A percentile compares a stretch with the other conserved stretches of the same genome.
Evolutionary conservation across 2,329 filamentous ascomycete species (phyloP).

Genomic region (Mollisiaceae sp.): DNA sequence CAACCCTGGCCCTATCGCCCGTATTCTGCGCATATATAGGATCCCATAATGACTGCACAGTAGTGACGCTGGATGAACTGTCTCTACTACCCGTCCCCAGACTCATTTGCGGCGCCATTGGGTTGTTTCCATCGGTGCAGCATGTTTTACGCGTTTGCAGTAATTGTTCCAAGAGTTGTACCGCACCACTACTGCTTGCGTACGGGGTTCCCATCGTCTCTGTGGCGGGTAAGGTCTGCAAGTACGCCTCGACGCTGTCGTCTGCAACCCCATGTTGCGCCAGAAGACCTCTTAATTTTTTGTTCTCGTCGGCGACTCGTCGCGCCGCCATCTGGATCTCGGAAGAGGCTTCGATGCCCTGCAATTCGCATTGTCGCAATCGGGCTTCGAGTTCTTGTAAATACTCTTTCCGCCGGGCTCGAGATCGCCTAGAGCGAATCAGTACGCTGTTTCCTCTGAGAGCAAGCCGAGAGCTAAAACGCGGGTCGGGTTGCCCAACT

Average conservation of each 20-base stretch:
- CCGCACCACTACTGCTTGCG: constrained; percentile 26
- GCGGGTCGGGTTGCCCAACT: too few relatives aligned
- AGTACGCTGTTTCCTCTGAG: neutral
- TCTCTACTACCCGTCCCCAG: constrained; percentile 25
- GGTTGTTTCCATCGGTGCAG: constrained; percentile 28
- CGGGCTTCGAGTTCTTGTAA: constrained; percentile 71
- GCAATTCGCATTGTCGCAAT: constrained; percentile 65
- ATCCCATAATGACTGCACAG: constrained; percentile 36
- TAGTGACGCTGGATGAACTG: constrained; percentile 36
- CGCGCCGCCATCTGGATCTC: constrained; percentile 75
- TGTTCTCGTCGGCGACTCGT: constrained; percentile 73
- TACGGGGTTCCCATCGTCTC: constrained; percentile 24
- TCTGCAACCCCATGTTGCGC: constrained; percentile 61
- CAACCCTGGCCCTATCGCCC: constrained; percentile 4
- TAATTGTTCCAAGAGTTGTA: constrained; percentile 38
- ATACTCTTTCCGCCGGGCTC: constrained; percentile 76
- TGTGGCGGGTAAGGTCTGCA: constrained; percentile 26
- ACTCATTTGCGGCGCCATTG: constrained; percentile 4
- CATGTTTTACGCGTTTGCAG: constrained; percentile 35
- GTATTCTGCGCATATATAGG: constrained; percentile 27
- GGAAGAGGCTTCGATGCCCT: constrained; percentile 70
- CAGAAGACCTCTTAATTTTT: constrained; percentile 63
- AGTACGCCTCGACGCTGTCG: constrained; percentile 51
- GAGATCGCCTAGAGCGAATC: constrained; percentile 55
- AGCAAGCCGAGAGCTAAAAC: neutral